Percentiles rank a stretch among this genome's conserved stretches.
These are phyloP conservation scores for Byssoonygena ceratinophila DNA, from an alignment of 2,329 filamentous ascomycete genomes.

Conservation along the genomic window DNA sequence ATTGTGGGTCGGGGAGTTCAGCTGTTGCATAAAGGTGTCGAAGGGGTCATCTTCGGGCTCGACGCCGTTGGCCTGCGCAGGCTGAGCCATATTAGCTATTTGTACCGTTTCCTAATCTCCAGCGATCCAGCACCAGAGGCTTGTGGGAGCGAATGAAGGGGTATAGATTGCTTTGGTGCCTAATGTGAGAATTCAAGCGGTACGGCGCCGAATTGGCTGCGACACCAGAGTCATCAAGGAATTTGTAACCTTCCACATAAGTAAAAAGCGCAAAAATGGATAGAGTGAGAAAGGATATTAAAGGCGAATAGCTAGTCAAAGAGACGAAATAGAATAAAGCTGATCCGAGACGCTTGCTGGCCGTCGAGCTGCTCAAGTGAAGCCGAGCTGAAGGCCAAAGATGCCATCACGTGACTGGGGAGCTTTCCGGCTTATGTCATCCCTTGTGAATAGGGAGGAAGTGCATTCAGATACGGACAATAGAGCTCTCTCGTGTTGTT, in stretches of 20 bases:
- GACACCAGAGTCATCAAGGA: not conserved
- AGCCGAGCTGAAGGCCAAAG: not conserved
- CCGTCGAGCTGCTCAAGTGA: not conserved
- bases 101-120: not conserved
- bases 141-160: not conserved
- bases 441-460: too few relatives aligned
- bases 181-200: not conserved
- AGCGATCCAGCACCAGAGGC: slow-evolving; percentile 3
- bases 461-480: too few relatives aligned
- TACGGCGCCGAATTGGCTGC: not conserved
- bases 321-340: not conserved
- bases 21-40: slow-evolving; percentile 33
- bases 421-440: not conserved
- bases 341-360: not conserved
- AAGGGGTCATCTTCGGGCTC: slow-evolving; percentile 32
- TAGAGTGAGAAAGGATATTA: not conserved
- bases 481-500: too few relatives aligned
- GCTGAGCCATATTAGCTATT: slow-evolving; percentile 31
- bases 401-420: not conserved
- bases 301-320: not conserved
- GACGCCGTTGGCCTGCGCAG: slow-evolving; percentile 23
- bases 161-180: not conserved
- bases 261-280: not conserved
- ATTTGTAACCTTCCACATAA: not conserved
- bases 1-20: slow-evolving; percentile 30